A percentile compares a stretch with the other conserved stretches of the same genome.
Conservation (phyloP, 1,284 basidiomycete genomes). For the Leccinum pallidistipes region DNA sequence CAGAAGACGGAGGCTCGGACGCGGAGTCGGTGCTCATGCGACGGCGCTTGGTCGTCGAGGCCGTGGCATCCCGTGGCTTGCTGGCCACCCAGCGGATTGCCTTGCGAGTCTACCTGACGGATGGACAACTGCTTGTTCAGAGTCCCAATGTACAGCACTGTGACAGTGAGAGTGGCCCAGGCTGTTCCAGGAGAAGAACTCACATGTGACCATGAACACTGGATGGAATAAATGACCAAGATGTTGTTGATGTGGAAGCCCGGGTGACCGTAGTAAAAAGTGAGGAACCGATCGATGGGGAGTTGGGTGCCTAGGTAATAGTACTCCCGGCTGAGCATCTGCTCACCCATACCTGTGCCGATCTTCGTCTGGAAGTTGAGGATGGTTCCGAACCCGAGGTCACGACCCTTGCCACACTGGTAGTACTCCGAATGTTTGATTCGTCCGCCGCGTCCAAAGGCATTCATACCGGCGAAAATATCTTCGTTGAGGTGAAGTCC, state of each 20-base stretch:
- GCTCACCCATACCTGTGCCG: constrained; percentile 99
- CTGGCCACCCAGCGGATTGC: constrained; percentile 79
- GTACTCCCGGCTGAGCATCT: constrained; percentile 99
- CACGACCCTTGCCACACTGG: constrained; percentile 98
- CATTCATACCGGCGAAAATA: constrained; percentile 99
- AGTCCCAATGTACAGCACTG: constrained; percentile 90
- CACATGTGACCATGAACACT: constrained; percentile 92
- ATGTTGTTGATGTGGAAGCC: constrained; percentile 99
- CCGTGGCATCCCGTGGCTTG: constrained; percentile 82
- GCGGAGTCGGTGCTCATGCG: constrained; percentile 73
- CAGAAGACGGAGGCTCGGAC: constrained; percentile 61
- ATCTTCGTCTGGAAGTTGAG: constrained; percentile 99
- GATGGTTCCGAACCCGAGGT: constrained; percentile 99
- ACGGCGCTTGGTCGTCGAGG: constrained; percentile 64
- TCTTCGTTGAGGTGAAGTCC: constrained; percentile 99
- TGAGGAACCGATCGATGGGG: constrained; percentile 97
- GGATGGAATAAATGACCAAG: constrained; percentile 94
- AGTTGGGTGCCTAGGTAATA: constrained; percentile 99
- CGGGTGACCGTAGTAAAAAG: constrained; percentile 99
- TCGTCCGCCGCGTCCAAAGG: constrained; percentile 95
- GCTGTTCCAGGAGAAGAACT: constrained; percentile 36
- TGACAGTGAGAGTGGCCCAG: constrained; percentile 12
- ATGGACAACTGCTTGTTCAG: constrained; percentile 89
- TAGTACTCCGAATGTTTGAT: constrained; percentile 99
- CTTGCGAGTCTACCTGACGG: constrained; percentile 80